Evolutionary conservation across 2,329 filamentous ascomycete genomes (phyloP), one percentile per base, ranked within the genome.

Genomic region (Chalaropsis thielavioides): DNA sequence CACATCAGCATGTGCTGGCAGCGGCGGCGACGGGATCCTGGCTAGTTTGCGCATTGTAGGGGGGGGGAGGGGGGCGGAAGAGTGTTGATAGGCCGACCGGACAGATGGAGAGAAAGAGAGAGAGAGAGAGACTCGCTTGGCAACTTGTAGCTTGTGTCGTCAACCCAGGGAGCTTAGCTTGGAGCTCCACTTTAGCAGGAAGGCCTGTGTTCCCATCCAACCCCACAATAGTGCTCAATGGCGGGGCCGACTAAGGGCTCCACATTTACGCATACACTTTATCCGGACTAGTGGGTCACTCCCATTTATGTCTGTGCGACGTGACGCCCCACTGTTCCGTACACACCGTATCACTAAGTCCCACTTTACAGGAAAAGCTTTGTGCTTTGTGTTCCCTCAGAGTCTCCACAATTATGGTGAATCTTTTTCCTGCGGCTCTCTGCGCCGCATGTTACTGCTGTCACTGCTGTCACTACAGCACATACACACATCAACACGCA

Each of bases 331-430:
- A 10, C 54, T 35, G 8, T 58, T 58, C 7, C 2, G 27, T 38
- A 8, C n/a, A 38, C 27, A 3, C 27, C 15, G 17, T 38, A 58
- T 19, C 10, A 58, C 31, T 7, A 6, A 58, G 54, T 35, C 54
- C 54, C 54, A 58, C 54, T 58, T 58, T 58, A n/a, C 27, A 31
- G 11, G 15, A 58, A 58, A 58, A 58, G 54, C 54, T 58, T 58
- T 58, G 54, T 58, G 27, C 35, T 58, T 38, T 58, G 54, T 58
- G 54, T 58, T 58, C 54, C 54, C 54, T 35, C 24, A 56, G 27
- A 56, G 22, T n/a, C 51, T 58, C 54, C 27, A 38, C 27, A 38
- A 31, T 56, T 56, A 27, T 31, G 27, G 54, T 38, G 54, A 58
- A 31, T 38, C 17, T n/a, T 38, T 58, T 31, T 35, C 17, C 11